phyloP scores from a whole-genome alignment of 345 rosid genomes.

The Camelina sativa region DNA sequence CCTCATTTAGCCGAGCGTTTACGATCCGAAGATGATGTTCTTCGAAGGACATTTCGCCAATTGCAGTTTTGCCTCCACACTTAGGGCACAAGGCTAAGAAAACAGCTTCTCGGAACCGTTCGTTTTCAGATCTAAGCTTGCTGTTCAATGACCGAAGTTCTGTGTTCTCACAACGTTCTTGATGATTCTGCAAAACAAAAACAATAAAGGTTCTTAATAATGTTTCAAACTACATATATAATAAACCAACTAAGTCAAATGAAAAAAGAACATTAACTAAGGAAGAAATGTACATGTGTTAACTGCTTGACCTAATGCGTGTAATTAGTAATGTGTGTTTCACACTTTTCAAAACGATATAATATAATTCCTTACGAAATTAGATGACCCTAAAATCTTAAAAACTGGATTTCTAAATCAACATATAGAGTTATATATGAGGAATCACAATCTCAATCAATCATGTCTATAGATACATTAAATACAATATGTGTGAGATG shows the following conservation, averaged over 20 bases:
- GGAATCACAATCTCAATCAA: too few relatives aligned
- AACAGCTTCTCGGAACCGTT: neutral
- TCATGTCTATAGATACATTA: neutral
- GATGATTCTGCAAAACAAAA: slow-evolving; percentile 62
- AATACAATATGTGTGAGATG: neutral
- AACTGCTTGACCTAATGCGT: too few relatives aligned
- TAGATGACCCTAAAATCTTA: too few relatives aligned
- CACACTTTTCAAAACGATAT: too few relatives aligned
- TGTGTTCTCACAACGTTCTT: slow-evolving; percentile 73
- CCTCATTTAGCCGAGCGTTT: slow-evolving; percentile 70
- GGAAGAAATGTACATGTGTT: neutral
- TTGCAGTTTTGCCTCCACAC: slow-evolving; percentile 79
- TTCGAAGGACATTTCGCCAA: slow-evolving; percentile 80
- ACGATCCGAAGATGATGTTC: slow-evolving; percentile 87
- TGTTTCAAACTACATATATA: neutral
- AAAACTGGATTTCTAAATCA: too few relatives aligned
- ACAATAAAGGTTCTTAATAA: neutral
- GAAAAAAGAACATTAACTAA: neutral
- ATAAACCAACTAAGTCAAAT: neutral
- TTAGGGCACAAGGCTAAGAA: too few relatives aligned
- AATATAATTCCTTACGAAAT: too few relatives aligned
- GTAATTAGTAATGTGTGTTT: too few relatives aligned
- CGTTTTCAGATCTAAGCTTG: neutral
- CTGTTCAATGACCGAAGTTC: slow-evolving; percentile 45
- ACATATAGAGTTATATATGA: too few relatives aligned